phyloP scores from a whole-genome alignment of 1,284 basidiomycete genomes.

The Tranzscheliella williamsii region DNA sequence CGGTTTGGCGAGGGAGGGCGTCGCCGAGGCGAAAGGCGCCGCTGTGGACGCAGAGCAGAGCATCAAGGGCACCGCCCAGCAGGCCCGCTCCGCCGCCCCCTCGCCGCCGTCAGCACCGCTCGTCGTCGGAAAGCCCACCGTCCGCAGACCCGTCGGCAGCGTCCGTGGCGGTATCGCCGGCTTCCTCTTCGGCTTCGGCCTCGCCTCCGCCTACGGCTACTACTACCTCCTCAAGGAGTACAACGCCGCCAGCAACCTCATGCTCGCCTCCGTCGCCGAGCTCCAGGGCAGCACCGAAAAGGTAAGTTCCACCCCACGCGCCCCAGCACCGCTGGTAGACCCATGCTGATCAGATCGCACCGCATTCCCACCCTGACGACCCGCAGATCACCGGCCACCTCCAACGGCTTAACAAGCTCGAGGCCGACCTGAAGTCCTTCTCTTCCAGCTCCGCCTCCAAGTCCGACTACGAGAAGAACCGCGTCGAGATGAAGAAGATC shows the following conservation, averaged over 20 bases:
- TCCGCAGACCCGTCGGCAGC: constrained; percentile 26
- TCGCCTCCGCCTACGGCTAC: constrained; percentile 75
- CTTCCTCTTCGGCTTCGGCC: constrained; percentile 84
- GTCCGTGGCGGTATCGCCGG: constrained; percentile 68
- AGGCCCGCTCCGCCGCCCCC: constrained; percentile 12
- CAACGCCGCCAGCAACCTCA: constrained; percentile 77
- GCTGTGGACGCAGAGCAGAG: constrained; percentile 1
- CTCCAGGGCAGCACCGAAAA: constrained; percentile 80
- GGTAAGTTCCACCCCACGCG: constrained; percentile 62
- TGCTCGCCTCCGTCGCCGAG: constrained; percentile 84
- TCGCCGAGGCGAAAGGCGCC: constrained; percentile 4
- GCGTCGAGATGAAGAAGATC: constrained; percentile 34
- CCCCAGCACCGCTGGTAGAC: too few species aligned
- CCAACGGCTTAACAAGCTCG: constrained; percentile 36
- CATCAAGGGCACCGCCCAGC: constrained; percentile 12
- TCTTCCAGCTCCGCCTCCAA: constrained; percentile 13
- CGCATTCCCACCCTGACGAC: background rate
- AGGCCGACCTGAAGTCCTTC: constrained; percentile 39
- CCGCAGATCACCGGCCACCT: constrained; percentile 35
- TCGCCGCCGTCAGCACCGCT: constrained; percentile 18
- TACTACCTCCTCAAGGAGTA: constrained; percentile 88
- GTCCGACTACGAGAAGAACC: constrained; percentile 24
- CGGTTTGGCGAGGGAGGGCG: constrained; percentile 16
- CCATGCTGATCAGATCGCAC: background rate
- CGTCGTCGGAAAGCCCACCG: constrained; percentile 22